Evolutionary conservation across 345 rosid species (phyloP), one percentile per base, ranked within the genome.

Genomic region (Euphorbia peplus): DNA sequence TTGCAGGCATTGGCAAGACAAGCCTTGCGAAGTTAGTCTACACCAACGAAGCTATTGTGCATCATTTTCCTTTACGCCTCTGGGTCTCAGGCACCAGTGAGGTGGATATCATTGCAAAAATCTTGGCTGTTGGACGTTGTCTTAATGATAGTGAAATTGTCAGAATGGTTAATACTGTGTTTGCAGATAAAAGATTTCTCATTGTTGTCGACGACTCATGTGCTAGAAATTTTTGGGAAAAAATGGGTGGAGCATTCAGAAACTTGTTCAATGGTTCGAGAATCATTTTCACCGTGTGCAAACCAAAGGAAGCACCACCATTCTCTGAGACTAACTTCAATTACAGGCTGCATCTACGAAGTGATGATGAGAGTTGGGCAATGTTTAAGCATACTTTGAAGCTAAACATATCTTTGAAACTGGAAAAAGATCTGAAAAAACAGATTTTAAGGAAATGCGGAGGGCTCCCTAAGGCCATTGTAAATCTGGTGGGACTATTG

Each of bases 301-400:
- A 30, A 48, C 47, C 48, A 44, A 54, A 55, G 13, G 60, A 60
- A 35, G 71, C 75, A 35, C 60, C 47, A 21, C 68, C 69, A 14
- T 5, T 60, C 22, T 29, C 22, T 6, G 63, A 58, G 42, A 58
- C 35, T 16, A n/a, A 58, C 5, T 58, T 30, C 42, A 35, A 12
- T 2, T 59, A 66, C 50, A 71, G 51, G 47, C 61, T 66, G 5
- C 14, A 59, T 28, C 65, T 71, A 3, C 70, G 68, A 5, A 61
- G 22, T 25, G 51, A 71, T 30, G 76, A 67, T 30, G 57, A 76
- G 64, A 62, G 75, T 62, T 71, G 69, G 72, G 67, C 57, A 44
- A 56, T 76, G 65, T 60, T 57, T 39, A 18, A 12, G 1, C 44
- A 60, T 35, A 11, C 55, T 28, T 28, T 32, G n/a, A 47, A 28